These are phyloP conservation scores for Elaeis guineensis DNA, from an alignment of 176 grass and related monocot genomes.

Conservation along the genomic window DNA sequence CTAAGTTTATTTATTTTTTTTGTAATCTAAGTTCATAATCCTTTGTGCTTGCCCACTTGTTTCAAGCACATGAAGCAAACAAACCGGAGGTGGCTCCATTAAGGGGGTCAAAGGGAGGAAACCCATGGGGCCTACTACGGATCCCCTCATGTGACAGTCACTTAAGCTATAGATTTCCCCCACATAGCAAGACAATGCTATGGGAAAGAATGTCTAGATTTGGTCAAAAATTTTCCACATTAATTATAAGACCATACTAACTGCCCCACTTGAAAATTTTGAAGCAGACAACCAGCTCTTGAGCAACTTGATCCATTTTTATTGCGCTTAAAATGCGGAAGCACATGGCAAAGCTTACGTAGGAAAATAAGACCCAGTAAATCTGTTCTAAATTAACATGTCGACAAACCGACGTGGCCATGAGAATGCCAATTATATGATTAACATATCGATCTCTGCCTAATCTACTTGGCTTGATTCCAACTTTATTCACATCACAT, in stretches of 20 bases:
- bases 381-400: slow-evolving; percentile 3
- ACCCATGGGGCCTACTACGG: neutral
- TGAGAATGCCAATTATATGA: too few species aligned
- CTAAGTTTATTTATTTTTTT: neutral
- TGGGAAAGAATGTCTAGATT: slow-evolving; percentile 2
- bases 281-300: neutral
- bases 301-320: slow-evolving; percentile 5
- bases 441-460: too few species aligned
- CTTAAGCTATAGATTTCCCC: slow-evolving; percentile 3
- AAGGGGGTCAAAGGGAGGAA: slow-evolving; percentile 1
- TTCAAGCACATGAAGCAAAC: slow-evolving; percentile 3
- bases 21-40: too few species aligned
- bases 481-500: too few species aligned
- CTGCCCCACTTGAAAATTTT: slow-evolving; percentile 4
- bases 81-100: neutral
- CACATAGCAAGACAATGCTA: slow-evolving; percentile 25
- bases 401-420: neutral
- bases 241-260: neutral
- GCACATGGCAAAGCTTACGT: neutral
- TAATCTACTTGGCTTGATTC: too few species aligned
- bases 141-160: slow-evolving; percentile 5
- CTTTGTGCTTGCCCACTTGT: slow-evolving; percentile 12
- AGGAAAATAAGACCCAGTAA: neutral
- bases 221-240: neutral
- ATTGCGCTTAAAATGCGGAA: neutral